A percentile compares a stretch with the other conserved stretches of the same genome.
Conservation (phyloP, 2,329 filamentous ascomycete genomes). For the Laburnicola sp. region DNA sequence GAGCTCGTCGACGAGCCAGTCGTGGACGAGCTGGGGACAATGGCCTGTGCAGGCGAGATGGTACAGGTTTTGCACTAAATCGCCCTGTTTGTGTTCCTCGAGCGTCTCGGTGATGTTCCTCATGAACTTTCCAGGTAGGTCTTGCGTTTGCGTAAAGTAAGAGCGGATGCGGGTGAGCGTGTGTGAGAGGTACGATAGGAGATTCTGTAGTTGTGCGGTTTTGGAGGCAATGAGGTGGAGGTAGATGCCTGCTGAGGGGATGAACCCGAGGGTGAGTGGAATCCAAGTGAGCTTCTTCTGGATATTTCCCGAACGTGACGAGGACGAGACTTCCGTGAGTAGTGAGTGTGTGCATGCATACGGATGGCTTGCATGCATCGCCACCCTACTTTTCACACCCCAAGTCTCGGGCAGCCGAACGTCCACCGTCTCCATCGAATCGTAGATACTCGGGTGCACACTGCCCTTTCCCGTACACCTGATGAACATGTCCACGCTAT, state of each 20-base stretch:
- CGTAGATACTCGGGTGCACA: conserved; percentile 79
- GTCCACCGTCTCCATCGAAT: conserved; percentile 77
- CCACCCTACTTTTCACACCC: conserved; percentile 52
- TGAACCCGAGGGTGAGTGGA: conserved; percentile 80
- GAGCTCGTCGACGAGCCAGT: conserved; percentile 86
- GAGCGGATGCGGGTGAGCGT: conserved; percentile 75
- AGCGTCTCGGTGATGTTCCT: conserved; percentile 76
- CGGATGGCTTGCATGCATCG: conserved; percentile 71
- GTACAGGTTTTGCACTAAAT: conserved; percentile 75
- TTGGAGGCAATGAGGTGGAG: conserved; percentile 84
- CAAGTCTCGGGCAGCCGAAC: conserved; percentile 57
- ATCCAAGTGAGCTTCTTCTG: conserved; percentile 51
- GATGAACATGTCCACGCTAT: conserved; percentile 78
- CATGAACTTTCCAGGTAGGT: conserved; percentile 78
- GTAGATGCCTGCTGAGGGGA: conserved; percentile 76
- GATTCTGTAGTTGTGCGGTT: conserved; percentile 81
- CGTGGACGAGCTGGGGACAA: conserved; percentile 72
- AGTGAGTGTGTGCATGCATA: conserved; percentile 76
- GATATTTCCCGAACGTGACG: neutral
- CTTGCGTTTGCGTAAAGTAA: conserved; percentile 81
- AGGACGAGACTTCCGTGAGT: conserved; percentile 56
- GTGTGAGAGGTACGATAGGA: conserved; percentile 82
- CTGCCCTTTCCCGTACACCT: conserved; percentile 71
- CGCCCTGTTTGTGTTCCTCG: conserved; percentile 64
- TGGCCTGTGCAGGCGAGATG: conserved; percentile 84